A percentile compares a stretch with the other conserved stretches of the same genome.
phyloP scores from a whole-genome alignment of 1,284 basidiomycete genomes.

The Sporisorium sorghi region DNA sequence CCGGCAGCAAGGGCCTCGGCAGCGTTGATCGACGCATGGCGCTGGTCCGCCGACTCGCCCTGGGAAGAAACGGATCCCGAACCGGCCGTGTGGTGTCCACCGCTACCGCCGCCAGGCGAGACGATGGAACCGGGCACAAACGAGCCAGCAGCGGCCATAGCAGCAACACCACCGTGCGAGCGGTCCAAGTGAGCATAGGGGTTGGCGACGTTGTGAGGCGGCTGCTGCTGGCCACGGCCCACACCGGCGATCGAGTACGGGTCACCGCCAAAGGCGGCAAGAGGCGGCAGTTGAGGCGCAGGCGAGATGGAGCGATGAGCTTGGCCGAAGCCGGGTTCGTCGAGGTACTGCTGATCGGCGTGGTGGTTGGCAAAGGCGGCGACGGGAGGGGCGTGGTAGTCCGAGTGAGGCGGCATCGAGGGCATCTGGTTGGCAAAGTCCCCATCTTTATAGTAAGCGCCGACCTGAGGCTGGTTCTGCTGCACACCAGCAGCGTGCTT shows the following conservation, averaged over 20 bases:
- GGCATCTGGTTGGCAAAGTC: constrained; percentile 27
- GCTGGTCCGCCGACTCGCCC: constrained; percentile 18
- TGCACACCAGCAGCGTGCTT: constrained; percentile 60
- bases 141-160: constrained; percentile 9
- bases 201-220: constrained; percentile 58
- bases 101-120: background rate
- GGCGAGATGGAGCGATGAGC: constrained; percentile 32
- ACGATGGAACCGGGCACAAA: constrained; percentile 20
- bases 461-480: constrained; percentile 48
- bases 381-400: constrained; percentile 35
- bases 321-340: constrained; percentile 38
- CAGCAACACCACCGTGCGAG: constrained; percentile 15
- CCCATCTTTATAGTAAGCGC: constrained; percentile 53
- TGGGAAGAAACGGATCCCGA: constrained; percentile 30
- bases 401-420: constrained; percentile 26
- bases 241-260: constrained; percentile 59
- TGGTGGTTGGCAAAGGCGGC: constrained; percentile 42
- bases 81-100: constrained; percentile 17
- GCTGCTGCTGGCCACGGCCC: constrained; percentile 39
- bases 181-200: constrained; percentile 65
- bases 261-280: constrained; percentile 59
- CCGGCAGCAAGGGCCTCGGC: constrained; percentile 44
- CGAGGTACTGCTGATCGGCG: constrained; percentile 32
- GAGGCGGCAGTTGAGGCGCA: constrained; percentile 55
- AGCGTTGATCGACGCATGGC: constrained; percentile 24